Conservation (phyloP, 202 grass and related monocot species). For the Setaria italica region DNA sequence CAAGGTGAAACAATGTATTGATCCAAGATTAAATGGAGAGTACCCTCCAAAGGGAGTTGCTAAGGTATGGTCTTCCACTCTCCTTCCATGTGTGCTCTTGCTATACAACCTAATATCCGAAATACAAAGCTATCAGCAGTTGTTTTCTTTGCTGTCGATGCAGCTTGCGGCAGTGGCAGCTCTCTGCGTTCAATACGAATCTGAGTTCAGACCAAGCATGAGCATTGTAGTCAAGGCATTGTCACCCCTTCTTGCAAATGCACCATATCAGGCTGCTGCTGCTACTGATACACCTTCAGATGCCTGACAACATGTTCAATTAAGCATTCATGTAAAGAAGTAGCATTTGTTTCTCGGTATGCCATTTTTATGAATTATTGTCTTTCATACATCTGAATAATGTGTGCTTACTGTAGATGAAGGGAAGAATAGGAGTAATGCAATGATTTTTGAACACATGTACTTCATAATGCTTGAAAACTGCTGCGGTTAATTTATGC, state of each 20-base stretch:
- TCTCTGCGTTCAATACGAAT: conserved; percentile 68
- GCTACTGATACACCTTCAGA: conserved; percentile 36
- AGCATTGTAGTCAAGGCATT: conserved; percentile 69
- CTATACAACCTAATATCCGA: not conserved
- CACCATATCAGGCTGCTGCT: conserved; percentile 25
- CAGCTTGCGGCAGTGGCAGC: conserved; percentile 69
- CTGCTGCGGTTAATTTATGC: not conserved
- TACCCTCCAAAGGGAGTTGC: conserved; percentile 65
- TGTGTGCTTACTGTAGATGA: not conserved
- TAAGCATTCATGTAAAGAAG: conserved; percentile 23
- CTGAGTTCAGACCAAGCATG: conserved; percentile 75
- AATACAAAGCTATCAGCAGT: not conserved
- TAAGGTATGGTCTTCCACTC: conserved; percentile 47
- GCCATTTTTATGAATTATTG: not conserved
- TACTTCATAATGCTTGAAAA: conserved; percentile 10
- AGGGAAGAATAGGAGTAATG: not conserved
- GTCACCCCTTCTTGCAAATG: conserved; percentile 61
- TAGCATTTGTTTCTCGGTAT: conserved; percentile 17
- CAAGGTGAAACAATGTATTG: conserved; percentile 69
- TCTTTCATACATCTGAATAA: not conserved
- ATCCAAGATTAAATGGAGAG: conserved; percentile 70
- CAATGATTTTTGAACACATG: not conserved
- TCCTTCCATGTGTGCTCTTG: not conserved
- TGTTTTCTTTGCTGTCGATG: conserved; percentile 37
- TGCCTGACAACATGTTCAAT: conserved; percentile 29